Evolutionary conservation across 2,329 filamentous ascomycete genomes (phyloP), one percentile per base, ranked within the genome.

Genomic region (Ilyonectria mors-panacis): DNA sequence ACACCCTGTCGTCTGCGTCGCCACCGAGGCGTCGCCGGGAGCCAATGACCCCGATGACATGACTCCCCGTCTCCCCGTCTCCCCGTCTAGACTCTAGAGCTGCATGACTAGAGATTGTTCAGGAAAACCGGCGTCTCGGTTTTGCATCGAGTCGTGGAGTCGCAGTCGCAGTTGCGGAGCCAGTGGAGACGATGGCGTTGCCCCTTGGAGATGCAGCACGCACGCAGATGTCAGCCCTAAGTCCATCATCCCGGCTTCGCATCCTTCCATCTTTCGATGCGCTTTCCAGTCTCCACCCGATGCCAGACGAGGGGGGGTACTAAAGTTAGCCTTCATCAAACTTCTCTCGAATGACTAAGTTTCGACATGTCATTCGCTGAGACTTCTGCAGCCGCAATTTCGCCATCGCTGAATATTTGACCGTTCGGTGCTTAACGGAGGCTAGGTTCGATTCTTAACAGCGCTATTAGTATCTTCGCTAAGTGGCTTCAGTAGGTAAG

Each of bases 131-230:
- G 55, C 10, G 21, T 57, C 39, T n/a, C 17, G 42, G 56, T 48
- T 45, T 26, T 26, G 19, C 21, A 33, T 57, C 37, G 55, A 57
- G 55, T 33, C 55, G 55, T 15, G 26, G n/a, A 39, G 37, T 39
- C 37, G 17, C 15, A 26, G 39, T 42, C n/a, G 39, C 39, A 6
- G n/a, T 19, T 57, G 39, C n/a, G 55, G 55, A 57, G 26, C 39
- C 26, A 23, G 56, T 48, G 44, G 56, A 48, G 37, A 54, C 13
- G 47, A 19, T 45, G 54, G 54, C 12, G 26, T n/a, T 30, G 23
- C 26, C 47, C 23, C 26, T n/a, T 50, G 26, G 3, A n/a, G 39
- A 17, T n/a, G n/a, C 15, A 28, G 26, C 3, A 50, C 26, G 13
- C 23, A 26, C 23, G 26, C 26, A 26, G 5, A 26, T 26, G 17